These are phyloP conservation scores for Cryptosporidium sp. DNA, from an alignment of 169 alveolate species.

Conservation along the genomic window DNA sequence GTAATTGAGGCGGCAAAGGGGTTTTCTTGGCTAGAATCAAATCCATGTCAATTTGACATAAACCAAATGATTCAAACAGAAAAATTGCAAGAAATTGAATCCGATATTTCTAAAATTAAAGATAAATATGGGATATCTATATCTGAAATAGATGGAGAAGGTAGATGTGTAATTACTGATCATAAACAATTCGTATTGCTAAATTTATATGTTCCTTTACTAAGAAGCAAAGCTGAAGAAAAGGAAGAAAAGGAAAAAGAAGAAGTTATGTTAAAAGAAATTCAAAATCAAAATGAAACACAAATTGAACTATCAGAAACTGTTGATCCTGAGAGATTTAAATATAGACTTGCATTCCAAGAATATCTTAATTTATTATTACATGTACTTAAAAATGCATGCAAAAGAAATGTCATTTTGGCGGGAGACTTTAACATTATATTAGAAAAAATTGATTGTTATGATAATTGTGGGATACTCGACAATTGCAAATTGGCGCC, in stretches of 20 bases:
- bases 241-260: not conserved
- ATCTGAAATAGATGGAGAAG: conserved; percentile 22
- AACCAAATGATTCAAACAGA: not conserved
- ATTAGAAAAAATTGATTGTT: conserved; percentile 30
- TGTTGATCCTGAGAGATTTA: conserved; percentile 5
- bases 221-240: conserved; percentile 22
- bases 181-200: conserved; percentile 20
- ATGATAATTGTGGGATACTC: not conserved
- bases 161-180: conserved; percentile 64
- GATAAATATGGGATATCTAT: not conserved
- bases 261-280: not conserved
- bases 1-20: conserved; percentile 38
- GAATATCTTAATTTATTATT: conserved; percentile 7
- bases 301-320: not conserved
- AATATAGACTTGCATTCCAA: conserved; percentile 43
- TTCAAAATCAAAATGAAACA: not conserved
- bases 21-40: conserved; percentile 39
- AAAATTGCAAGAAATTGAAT: not conserved
- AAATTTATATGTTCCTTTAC: conserved; percentile 43
- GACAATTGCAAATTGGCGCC: not conserved
- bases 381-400: not conserved
- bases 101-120: not conserved
- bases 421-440: conserved; percentile 43
- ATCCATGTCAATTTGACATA: conserved; percentile 12
- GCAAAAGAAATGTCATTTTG: conserved; percentile 22